Base-by-base conservation (phyloP, 768 basidiomycete species). In the Termitomyces sp. region DNA sequence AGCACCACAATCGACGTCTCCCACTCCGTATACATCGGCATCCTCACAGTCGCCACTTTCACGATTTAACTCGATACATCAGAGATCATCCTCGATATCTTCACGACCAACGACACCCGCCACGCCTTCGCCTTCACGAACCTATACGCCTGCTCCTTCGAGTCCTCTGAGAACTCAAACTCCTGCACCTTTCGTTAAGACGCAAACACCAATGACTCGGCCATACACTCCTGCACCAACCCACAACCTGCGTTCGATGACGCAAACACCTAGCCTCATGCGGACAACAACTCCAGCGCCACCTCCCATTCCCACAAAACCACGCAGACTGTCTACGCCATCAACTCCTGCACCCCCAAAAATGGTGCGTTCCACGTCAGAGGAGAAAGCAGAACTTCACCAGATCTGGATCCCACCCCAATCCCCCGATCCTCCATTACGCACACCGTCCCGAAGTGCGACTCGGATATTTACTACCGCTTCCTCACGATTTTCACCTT, bases 401-500 rank as follows among this genome's bases (percentile, higher is more conserved):
- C 82, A 88, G 69, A 81, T 85, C 63, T 89, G 88, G 88, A 75
- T 88, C 49, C 88, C 88, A 14, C 79, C 81, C 36, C 56, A 45
- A 17, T 70, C 68, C 38, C 59, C 57, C 6, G 60, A 65, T 48
- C 54, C 66, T 34, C 63, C 56, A 57, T 67, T 67, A 52, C 69
- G 73, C 40, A 65, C 74, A 31, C 72, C 73, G 0, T 74, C 74
- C 25, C 71, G 74, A 25, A 52, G 66, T 40, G 68, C 67, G 40
- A 57, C 56, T 46, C 46, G 56, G 43, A 63, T 67, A 40, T 69
- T 70, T 57, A 66, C 62, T 55, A 66, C 63, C 48, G 63, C 67
- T 36, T 64, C 67, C 40, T 59, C 57, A 51, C 65, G 65, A 37
- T 68, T 61, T 60, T 63, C 69, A 64, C 66, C 69, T 66, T 60